Evolutionary conservation across 768 basidiomycete species (phyloP), one percentile per base, ranked within the genome.

Genomic region (Tubosaeta sp.): DNA sequence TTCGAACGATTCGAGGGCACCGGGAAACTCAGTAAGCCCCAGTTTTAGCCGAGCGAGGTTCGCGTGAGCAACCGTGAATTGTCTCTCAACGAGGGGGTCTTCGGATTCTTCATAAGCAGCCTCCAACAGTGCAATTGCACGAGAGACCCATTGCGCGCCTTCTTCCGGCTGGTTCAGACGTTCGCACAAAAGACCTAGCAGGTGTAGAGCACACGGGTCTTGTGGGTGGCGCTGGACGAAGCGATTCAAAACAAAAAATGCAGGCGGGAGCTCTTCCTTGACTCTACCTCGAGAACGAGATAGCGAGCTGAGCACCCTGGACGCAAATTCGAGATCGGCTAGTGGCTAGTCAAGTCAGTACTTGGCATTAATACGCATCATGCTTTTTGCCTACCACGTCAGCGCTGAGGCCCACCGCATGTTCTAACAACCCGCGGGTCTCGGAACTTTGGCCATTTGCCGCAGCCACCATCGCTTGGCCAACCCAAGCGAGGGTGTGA

Each of bases 51-150:
- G 82, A 1, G 86, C 97, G 8, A 92, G 72, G 53, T 88, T 95
- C 22, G 81, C 73, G 56, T 94, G 88, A 0, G 94, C 90, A 35
- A 93, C 81, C 6, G 80, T 82, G 62, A 87, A 99, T 48, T 81
- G 84, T 46, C 76, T 72, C 68, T 97, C 97, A 11, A 91, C 81
- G 22, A 75, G 71, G 1, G 84, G 69, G 48, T 91, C 86, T 67
- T 99, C 97, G 13, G 80, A 81, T 48, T 87, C 83, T 66, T 99
- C 97, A 71, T 97, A 99, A 26, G 80, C 78, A 2, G 82, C 77
- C 67, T 98, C 95, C n/a, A 98, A 72, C 10, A 93, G 74, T 4
- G 68, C 53, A 13, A 91, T 89, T 1, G 88, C 84, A 27, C 76
- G 77, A 32, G 74, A 67, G 37, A 94, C 74, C 32, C 83, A 71